Evolutionary conservation across 176 grass and related monocot species (phyloP), one percentile per base, ranked within the genome.

Genomic region (Rhynchospora tenuis): DNA sequence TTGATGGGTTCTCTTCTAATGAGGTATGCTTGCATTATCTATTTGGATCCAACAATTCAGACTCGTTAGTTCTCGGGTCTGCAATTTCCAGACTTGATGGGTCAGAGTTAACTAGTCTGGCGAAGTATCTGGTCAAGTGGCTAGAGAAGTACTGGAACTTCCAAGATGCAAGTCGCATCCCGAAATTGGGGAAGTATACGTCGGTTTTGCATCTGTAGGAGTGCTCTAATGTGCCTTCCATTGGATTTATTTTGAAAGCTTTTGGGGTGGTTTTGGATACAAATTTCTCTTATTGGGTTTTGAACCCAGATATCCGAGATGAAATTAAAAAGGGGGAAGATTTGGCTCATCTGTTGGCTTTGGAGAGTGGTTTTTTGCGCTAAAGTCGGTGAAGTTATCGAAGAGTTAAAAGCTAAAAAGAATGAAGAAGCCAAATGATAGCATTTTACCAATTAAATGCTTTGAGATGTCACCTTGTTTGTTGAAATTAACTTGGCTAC

Each of bases 1-100:
- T 90, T 69, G 95, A 93, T 28, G 86, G 84, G 0, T 98, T 91
- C 80, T 47, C 89, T 15, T 88, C 95, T 3, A 88, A 88, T 0
- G 90, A 98, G 80, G 44, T 93, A 54, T 94, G 95, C 85, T 89
- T 94, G 74, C 92, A 94, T 71, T 93, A 98, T 73, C 72, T 98
- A 23, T 74, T 98, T 9, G 87, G 92, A 0, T 93, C 90, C 0
- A 82, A 66, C 12, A 90, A 85, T 22, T 88, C 86, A 14, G 90
- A 98, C 13, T 42, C 85, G 0, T 31, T 98, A 66, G 84, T 98
- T 27, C 82, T 95, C 28, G 86, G 87, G 1, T 84, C 89, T 0
- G 92, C 86, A 3, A 67, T 98, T 76, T 59, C 95, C 0, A 87
- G 77, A 44, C 84, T 98, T 14, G 89, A 95, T 51, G 95, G 95